These are phyloP conservation scores for Tricholoma matsutake DNA, from an alignment of 768 basidiomycete genomes.

Conservation along the genomic window DNA sequence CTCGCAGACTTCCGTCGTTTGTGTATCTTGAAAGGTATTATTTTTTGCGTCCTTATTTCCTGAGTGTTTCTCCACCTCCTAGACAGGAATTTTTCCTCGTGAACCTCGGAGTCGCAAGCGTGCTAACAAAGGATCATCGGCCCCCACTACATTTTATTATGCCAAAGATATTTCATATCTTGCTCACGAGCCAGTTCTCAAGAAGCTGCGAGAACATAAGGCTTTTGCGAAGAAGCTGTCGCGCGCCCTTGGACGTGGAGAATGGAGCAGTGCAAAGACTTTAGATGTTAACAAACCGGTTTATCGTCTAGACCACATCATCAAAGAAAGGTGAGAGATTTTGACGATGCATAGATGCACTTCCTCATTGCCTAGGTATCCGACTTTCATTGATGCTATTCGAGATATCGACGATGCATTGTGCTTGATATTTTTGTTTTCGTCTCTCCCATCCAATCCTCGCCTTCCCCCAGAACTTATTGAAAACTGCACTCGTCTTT, in stretches of 20 bases:
- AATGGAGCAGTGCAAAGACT: slow-evolving; percentile 94
- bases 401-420: slow-evolving; percentile 97
- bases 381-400: slow-evolving; percentile 92
- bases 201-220: slow-evolving; percentile 95
- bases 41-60: slow-evolving; percentile 6
- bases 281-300: slow-evolving; percentile 91
- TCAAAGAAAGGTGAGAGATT: slow-evolving; percentile 84
- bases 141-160: slow-evolving; percentile 97
- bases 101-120: slow-evolving; percentile 89
- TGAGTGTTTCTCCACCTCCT: slow-evolving; percentile 7
- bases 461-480: slow-evolving; percentile 80
- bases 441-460: slow-evolving; percentile 83
- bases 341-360: slow-evolving; percentile 7
- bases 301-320: slow-evolving; percentile 91
- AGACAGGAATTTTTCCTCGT: slow-evolving; percentile 90
- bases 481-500: slow-evolving; percentile 85
- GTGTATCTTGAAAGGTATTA: slow-evolving; percentile 95
- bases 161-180: slow-evolving; percentile 97
- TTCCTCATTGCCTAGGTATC: slow-evolving; percentile 61
- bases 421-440: slow-evolving; percentile 92
- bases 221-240: slow-evolving; percentile 97
- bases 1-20: slow-evolving; percentile 94
- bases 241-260: slow-evolving; percentile 86
- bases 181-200: slow-evolving; percentile 92
- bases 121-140: slow-evolving; percentile 97